Evolutionary conservation across 768 basidiomycete genomes (phyloP), one percentile per base, ranked within the genome.

Genomic region (Cystofilobasidium macerans): DNA sequence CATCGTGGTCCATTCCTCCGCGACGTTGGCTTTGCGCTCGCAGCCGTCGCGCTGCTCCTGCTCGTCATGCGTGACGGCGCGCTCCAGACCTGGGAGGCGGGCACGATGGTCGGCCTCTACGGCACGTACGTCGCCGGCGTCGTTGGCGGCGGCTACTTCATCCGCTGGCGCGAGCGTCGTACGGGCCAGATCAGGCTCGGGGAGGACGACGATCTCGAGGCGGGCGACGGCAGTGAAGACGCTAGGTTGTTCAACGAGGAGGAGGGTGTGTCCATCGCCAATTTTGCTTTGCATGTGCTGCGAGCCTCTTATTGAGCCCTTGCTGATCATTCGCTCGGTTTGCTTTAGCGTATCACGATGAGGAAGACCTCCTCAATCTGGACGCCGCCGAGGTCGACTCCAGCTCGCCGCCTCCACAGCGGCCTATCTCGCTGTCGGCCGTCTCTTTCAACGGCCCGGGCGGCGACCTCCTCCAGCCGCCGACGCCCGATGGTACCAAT

Each of bases 1-100:
- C 79, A 86, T 38, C 83, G 80, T 0, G 78, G 80, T 22, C 86
- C 88, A 0, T 99, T 98, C 78, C 76, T 97, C 14, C 86, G 95
- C 43, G 95, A 99, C 75, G 88, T 94, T 36, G 86, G 88, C 7
- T 98, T 98, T 80, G 97, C 97, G 77, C 84, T 87, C n/a, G 71
- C 83, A 13, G 87, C 94, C 0, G 84, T 97, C 47, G 62, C 76
- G n/a, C 70, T 88, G n/a, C 79, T 95, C 1, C 80, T 98, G 16
- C 73, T 81, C 20, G 88, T 88, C 40, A 80, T 97, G 11, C 82
- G 80, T 73, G 95, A 99, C 73, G 84, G 85, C 7, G 76, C 77
- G 32, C 85, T 99, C 61, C 78, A 77, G 60, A 76, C 79, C 9
- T 85, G 82, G 82, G 95, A 99, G 75, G 84, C 91, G 0, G 80